These are phyloP conservation scores for Emergomyces pasteurianus DNA, from an alignment of 2,329 filamentous ascomycete genomes.

Conservation along the genomic window DNA sequence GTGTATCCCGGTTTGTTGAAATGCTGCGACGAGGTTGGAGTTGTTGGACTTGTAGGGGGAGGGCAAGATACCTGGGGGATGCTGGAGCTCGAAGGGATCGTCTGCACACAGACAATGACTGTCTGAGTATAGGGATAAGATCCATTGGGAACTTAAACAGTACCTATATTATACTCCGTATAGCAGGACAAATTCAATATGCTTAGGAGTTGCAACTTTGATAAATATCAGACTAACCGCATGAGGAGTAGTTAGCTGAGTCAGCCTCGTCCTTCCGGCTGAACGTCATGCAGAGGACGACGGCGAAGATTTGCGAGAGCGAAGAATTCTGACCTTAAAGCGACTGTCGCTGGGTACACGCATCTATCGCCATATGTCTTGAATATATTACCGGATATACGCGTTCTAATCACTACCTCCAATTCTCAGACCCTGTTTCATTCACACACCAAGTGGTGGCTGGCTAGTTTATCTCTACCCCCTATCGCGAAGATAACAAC, in stretches of 20 bases:
- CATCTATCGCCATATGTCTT: not conserved
- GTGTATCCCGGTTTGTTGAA: not conserved
- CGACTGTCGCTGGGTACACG: not conserved
- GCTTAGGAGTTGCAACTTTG: no score
- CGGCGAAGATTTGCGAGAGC: not conserved
- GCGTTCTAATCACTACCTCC: not conserved
- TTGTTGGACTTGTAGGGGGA: not conserved
- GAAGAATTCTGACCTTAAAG: not conserved
- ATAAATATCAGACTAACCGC: not conserved
- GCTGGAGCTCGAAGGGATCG: not conserved
- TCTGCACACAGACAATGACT: not conserved
- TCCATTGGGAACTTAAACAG: not conserved
- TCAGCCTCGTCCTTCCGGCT: not conserved
- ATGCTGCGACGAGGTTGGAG: not conserved
- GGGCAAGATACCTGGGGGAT: not conserved
- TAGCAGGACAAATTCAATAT: no score
- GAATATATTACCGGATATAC: not conserved
- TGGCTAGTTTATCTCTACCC: not conserved
- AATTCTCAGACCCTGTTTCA: not conserved
- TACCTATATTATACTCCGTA: not conserved
- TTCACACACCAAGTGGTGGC: not conserved
- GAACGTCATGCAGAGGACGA: not conserved
- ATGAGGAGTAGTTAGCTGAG: not conserved
- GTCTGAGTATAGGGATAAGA: not conserved
- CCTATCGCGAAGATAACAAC: not conserved